These are phyloP conservation scores for Zoysia matrella DNA, from an alignment of 202 grass and related monocot genomes.

Conservation along the genomic window DNA sequence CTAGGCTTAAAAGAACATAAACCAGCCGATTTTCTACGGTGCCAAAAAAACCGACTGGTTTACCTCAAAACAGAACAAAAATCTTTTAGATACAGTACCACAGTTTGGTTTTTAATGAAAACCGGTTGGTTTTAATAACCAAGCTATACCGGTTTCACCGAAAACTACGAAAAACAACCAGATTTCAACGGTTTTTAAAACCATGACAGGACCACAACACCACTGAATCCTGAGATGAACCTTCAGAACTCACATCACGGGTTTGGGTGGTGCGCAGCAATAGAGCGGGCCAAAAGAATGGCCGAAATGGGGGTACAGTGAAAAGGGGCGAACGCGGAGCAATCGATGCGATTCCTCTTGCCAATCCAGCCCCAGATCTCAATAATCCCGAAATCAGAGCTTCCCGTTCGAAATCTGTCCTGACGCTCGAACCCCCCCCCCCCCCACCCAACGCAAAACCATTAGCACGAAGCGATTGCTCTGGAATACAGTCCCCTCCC, in stretches of 20 bases:
- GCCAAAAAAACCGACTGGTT: no score
- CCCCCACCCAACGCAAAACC: no score
- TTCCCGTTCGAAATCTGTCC: neutral
- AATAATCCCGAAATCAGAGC: neutral
- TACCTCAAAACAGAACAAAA: no score
- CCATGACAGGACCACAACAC: neutral
- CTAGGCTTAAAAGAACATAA: no score
- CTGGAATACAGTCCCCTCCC: neutral
- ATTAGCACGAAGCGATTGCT: neutral
- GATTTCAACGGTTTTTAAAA: no score
- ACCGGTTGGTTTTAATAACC: no score
- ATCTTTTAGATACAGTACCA: no score
- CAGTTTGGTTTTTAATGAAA: no score
- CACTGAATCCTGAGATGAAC: neutral
- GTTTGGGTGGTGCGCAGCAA: neutral
- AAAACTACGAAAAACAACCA: no score
- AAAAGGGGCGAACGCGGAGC: neutral
- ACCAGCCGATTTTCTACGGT: no score
- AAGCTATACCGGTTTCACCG: no score
- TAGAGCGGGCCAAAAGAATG: neutral
- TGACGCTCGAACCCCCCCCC: neutral
- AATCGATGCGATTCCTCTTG: constrained; percentile 10
- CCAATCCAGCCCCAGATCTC: constrained; percentile 18
- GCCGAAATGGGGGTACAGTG: neutral
- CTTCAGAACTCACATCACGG: neutral